Base-by-base conservation (phyloP, 2,329 filamentous ascomycete genomes). In the Cryphonectria radicalis region DNA sequence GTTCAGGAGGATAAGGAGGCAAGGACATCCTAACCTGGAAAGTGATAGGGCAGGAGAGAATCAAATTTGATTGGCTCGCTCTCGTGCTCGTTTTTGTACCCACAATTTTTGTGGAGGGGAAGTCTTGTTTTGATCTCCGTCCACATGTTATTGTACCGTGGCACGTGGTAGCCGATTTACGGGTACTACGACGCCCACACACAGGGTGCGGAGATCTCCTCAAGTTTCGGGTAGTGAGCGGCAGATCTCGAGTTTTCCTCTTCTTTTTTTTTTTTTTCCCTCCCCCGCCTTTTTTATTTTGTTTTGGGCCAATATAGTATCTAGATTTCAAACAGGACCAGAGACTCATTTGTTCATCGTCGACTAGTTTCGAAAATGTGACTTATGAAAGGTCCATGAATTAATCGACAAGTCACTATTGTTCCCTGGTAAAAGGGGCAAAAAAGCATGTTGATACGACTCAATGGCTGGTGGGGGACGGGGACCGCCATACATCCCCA, bases 21-120 rank as follows among this genome's bases (percentile, higher is more conserved):
- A 22, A 50, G 43, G 19, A 22, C 19, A 50, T 50, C 43, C 43
- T 50, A 22, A 6, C 19, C 19, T 50, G 17, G 19, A 17, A 11
- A 43, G 42, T 43, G 19, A 14, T 43, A 43, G 14, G 6, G 19
- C 43, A 5, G 19, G 19, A 22, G 43, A 19, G 14, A 17, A 50
- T 13, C 25, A 10, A 55, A 13, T 64, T n/a, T 64, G 37, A 64
- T 64, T 64, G 17, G 62, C 42, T 64, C 62, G 62, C 37, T 64
- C 62, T 64, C 62, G 62, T 22, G 46, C n/a, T 64, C 62, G 62
- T 28, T 43, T 43, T 25, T n/a, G 22, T 50, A 50, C 14, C n/a
- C 22, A 55, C 11, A 40, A 2, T 40, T 13, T 11, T 1, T 11
- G 37, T 10, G 11, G 4, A 25, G 43, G 5, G 17, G 17, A 32